phyloP scores from a whole-genome alignment of 495 filamentous ascomycete genomes.

The Darksidea phi region DNA sequence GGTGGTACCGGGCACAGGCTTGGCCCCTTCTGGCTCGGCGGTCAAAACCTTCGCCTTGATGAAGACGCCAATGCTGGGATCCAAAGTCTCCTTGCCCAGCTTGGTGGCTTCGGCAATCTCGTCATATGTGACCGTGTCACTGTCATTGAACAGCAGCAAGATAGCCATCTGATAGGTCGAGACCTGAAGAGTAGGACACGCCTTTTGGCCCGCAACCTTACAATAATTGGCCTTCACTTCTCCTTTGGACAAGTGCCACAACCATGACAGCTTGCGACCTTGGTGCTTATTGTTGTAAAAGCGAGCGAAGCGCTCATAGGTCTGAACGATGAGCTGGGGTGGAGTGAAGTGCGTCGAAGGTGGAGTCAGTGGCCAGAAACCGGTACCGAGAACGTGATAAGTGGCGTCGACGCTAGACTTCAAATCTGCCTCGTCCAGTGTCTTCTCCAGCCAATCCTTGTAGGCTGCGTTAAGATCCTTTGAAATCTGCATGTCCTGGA shows the following conservation, averaged over 20 bases:
- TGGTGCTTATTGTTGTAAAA: constrained; percentile 97
- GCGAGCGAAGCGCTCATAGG: constrained; percentile 80
- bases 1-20: constrained; percentile 70
- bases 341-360: constrained; percentile 83
- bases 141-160: constrained; percentile 92
- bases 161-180: constrained; percentile 98
- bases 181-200: constrained; percentile 95
- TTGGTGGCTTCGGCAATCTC: constrained; percentile 80
- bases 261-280: constrained; percentile 93
- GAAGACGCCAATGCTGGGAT: constrained; percentile 78
- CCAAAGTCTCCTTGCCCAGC: constrained; percentile 74
- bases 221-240: constrained; percentile 93
- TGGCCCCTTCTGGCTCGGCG: constrained; percentile 65
- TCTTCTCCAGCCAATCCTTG: constrained; percentile 65
- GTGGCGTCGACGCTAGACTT: constrained; percentile 67
- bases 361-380: constrained; percentile 92
- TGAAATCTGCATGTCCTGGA: constrained; percentile 98
- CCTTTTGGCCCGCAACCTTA: constrained; percentile 67
- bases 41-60: constrained; percentile 86
- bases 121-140: constrained; percentile 78
- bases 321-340: constrained; percentile 77
- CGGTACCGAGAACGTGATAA: constrained; percentile 89
- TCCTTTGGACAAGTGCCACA: constrained; percentile 98
- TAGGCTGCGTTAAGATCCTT: constrained; percentile 91
- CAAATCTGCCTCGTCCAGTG: constrained; percentile 57